A percentile compares a stretch with the other conserved stretches of the same genome.
Conservation (phyloP, 257 asterid genomes). For the Ilex aquifolium region DNA sequence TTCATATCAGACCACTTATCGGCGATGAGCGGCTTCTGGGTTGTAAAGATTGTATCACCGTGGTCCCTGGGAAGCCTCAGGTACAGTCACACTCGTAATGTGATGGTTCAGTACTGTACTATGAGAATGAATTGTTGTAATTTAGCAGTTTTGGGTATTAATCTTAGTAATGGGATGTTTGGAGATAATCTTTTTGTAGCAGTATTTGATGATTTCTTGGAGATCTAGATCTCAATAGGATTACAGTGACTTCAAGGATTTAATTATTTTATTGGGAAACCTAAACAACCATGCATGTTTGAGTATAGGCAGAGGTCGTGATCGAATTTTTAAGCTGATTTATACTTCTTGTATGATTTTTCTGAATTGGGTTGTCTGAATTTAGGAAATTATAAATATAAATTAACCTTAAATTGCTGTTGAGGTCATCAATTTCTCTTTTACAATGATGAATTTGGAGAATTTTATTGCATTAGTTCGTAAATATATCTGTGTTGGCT, state of each 20-base stretch:
- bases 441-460: background rate
- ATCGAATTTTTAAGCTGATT: constrained; percentile 22
- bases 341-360: background rate
- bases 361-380: constrained; percentile 9
- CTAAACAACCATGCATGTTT: constrained; percentile 34
- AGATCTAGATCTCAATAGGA: constrained; percentile 44
- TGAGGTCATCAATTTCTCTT: background rate
- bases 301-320: constrained; percentile 16
- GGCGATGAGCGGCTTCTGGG: constrained; percentile 98
- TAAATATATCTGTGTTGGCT: background rate
- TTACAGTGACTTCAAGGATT: constrained; percentile 19
- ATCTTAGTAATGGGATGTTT: constrained; percentile 14
- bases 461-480: background rate
- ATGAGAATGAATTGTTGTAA: background rate
- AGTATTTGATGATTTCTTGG: constrained; percentile 12
- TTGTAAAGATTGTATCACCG: constrained; percentile 87
- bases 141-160: constrained; percentile 4
- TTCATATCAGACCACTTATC: constrained; percentile 88
- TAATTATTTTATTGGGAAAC: constrained; percentile 7
- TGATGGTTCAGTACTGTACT: constrained; percentile 21
- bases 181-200: constrained; percentile 21
- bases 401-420: background rate
- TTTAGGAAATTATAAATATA: background rate
- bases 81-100: constrained; percentile 44
- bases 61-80: constrained; percentile 91